These are phyloP conservation scores for Didymella keratinophila DNA, from an alignment of 2,329 filamentous ascomycete species.

Conservation along the genomic window DNA sequence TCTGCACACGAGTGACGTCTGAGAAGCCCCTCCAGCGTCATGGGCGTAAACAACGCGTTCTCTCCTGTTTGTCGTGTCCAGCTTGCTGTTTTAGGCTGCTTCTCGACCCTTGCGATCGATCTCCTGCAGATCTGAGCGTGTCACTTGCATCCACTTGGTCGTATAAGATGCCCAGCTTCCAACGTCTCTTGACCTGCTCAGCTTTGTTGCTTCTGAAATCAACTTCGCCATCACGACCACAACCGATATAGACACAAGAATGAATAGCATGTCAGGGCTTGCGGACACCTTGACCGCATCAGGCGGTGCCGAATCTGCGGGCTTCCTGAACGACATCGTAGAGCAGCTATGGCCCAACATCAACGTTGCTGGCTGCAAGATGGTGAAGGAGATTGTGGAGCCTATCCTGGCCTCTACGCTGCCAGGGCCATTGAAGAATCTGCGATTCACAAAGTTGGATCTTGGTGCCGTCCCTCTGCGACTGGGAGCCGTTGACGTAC, in stretches of 20 bases:
- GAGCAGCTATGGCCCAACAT: constrained; percentile 61
- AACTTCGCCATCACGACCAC: not conserved
- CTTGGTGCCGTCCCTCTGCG: constrained; percentile 54
- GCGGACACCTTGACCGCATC: constrained; percentile 53
- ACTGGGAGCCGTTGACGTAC: constrained; percentile 55
- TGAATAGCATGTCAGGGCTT: constrained; percentile 40
- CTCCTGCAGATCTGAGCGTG: constrained; percentile 8
- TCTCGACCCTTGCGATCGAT: constrained; percentile 15
- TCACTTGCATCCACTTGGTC: constrained; percentile 14
- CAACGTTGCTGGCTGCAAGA: constrained; percentile 54
- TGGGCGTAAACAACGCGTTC: constrained; percentile 21
- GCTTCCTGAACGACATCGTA: constrained; percentile 60
- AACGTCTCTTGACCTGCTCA: not conserved
- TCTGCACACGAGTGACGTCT: constrained; percentile 20
- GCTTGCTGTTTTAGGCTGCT: constrained; percentile 9
- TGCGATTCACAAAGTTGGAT: constrained; percentile 58
- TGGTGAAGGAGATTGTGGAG: constrained; percentile 58
- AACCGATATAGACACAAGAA: not conserved
- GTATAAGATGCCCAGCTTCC: constrained; percentile 13
- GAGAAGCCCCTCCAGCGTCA: constrained; percentile 16
- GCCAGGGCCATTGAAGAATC: constrained; percentile 54
- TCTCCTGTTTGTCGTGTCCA: constrained; percentile 16
- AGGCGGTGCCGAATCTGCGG: constrained; percentile 53
- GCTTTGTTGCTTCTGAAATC: not conserved
- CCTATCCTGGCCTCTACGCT: constrained; percentile 59